A percentile compares a stretch with the other conserved stretches of the same genome.
Conservation (phyloP, 768 basidiomycete genomes). For the Rickenella mellea region DNA sequence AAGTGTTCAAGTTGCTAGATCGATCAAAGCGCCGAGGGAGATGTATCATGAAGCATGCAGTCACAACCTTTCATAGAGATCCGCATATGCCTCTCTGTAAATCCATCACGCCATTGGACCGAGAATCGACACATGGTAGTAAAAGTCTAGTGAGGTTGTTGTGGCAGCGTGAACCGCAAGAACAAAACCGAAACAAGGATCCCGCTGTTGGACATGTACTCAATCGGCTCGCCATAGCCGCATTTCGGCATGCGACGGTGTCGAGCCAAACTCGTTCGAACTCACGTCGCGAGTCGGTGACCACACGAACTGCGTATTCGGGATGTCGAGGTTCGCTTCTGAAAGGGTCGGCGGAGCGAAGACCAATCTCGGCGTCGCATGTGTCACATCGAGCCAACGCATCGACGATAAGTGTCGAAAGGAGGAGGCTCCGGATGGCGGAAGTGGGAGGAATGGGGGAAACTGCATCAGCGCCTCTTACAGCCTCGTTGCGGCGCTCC, state of each 20-base stretch:
- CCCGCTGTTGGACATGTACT: too few relatives aligned
- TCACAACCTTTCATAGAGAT: not conserved
- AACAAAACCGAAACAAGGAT: too few relatives aligned
- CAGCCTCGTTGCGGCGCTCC: not conserved
- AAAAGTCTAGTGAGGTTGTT: too few relatives aligned
- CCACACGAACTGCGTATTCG: constrained; percentile 3
- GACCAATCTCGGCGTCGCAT: not conserved
- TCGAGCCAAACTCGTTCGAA: not conserved
- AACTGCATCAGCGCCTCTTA: too few relatives aligned
- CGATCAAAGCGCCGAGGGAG: not conserved
- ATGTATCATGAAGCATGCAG: not conserved
- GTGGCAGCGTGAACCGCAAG: too few relatives aligned
- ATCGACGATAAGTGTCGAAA: too few relatives aligned
- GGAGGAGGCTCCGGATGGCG: too few relatives aligned
- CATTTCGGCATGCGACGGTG: not conserved
- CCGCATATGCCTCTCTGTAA: not conserved
- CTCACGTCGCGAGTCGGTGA: constrained; percentile 8
- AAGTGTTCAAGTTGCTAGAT: not conserved
- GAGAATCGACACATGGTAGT: not conserved
- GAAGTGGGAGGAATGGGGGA: too few relatives aligned
- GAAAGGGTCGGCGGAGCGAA: constrained; percentile 1
- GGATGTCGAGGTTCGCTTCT: not conserved
- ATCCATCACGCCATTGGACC: not conserved
- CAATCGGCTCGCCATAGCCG: too few relatives aligned
- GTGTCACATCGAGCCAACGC: too few relatives aligned